These are phyloP conservation scores for Phytophthora aleatoria DNA, from an alignment of 352 stramenopile genomes.

Conservation along the genomic window DNA sequence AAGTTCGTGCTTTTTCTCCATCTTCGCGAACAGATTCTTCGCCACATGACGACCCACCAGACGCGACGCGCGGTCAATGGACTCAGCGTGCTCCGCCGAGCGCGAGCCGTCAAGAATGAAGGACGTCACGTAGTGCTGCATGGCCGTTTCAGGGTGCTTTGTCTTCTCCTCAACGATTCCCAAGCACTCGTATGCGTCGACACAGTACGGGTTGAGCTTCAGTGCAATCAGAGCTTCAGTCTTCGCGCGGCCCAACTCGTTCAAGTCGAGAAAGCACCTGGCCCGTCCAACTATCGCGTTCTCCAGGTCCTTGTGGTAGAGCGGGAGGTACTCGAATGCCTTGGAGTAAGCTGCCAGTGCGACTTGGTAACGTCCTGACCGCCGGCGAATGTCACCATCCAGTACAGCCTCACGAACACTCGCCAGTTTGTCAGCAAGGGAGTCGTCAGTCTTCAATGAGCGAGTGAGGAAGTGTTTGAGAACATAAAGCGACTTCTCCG, in stretches of 20 bases:
- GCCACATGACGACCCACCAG: constrained; percentile 65
- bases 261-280: constrained; percentile 65
- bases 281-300: constrained; percentile 62
- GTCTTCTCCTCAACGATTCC: constrained; percentile 66
- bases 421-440: constrained; percentile 49
- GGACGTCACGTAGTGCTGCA: constrained; percentile 84
- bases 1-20: constrained; percentile 76
- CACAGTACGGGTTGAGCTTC: constrained; percentile 70
- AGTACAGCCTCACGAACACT: constrained; percentile 56
- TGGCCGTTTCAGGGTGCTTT: constrained; percentile 52
- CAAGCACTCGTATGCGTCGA: constrained; percentile 72
- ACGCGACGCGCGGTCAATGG: constrained; percentile 76
- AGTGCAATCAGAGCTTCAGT: constrained; percentile 54
- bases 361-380: constrained; percentile 53
- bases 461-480: constrained; percentile 73
- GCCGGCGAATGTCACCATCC: constrained; percentile 62
- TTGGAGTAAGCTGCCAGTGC: constrained; percentile 68
- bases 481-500: constrained; percentile 64
- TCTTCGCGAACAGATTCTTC: constrained; percentile 69
- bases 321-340: constrained; percentile 59
- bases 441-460: constrained; percentile 55
- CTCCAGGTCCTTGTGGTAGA: constrained; percentile 71
- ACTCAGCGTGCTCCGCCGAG: constrained; percentile 65
- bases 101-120: constrained; percentile 86
- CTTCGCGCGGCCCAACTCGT: constrained; percentile 44